Base-by-base conservation (phyloP, 345 rosid species). In the Psidium guajava region DNA sequence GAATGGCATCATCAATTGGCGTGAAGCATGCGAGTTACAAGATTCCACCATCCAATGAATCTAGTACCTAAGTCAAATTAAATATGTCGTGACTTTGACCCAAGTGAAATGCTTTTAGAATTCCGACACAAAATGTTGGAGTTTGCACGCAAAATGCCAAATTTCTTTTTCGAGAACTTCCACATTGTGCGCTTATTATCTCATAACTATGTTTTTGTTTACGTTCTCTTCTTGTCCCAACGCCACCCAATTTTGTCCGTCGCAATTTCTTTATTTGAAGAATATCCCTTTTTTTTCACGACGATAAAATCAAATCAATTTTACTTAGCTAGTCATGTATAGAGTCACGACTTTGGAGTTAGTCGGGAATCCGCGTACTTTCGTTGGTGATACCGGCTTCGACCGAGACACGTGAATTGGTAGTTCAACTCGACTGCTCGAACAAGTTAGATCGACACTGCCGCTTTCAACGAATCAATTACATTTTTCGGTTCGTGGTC, bases 391-490 rank as follows among this genome's bases (percentile, higher is more conserved):
- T 32, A 64, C 32, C 44, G 12, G 18, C 24, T 64, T 64, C 12
- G 5, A 64, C 10, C 2, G 12, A 64, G 77, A 64, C 44, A 20
- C 6, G 1, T 3, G 11, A 64, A 64, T 32, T 64, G 18, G 8
- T 32, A 4, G 32, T 28, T 4, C 16, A 28, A 21, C 75, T 8
- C 0, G 21, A 18, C 12, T 5, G 6, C 8, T 64, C 9, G 6
- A 64, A 64, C 44, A 16, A 32, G 36, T 16, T 32, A 16, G 11
- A 32, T 64, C 0, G 44, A 16, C 8, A 24, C 12, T 32, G 5
- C 44, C 4, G 1, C 1, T 32, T 2, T 8, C 1, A 64, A 11
- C 0, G 13, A 16, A 13, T 16, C 1, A 1, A 0, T 7, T 7
- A 15, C 11, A 4, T 8, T 28, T 28, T 32, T 64, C 32, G 77